These are phyloP conservation scores for Neonectria hederae DNA, from an alignment of 2,329 filamentous ascomycete genomes.

Conservation along the genomic window DNA sequence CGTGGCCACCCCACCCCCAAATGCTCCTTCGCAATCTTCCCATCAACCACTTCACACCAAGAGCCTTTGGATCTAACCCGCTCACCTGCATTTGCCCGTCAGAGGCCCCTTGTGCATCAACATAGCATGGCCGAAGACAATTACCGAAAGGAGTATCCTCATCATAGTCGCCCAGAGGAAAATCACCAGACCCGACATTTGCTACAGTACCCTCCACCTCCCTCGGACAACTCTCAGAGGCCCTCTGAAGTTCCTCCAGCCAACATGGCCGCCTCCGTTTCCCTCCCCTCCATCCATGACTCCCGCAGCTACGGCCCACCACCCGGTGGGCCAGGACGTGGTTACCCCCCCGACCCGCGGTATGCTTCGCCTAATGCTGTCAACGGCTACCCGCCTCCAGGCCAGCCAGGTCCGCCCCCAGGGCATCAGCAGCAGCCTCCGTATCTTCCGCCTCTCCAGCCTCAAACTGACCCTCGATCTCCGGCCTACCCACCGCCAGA, in stretches of 20 bases:
- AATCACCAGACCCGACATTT: slow-evolving; percentile 52
- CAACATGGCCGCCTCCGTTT: slow-evolving; percentile 57
- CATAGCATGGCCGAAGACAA: slow-evolving; percentile 54
- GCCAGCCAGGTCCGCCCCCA: slow-evolving; percentile 33
- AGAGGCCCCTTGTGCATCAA: slow-evolving; percentile 40
- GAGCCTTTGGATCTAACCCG: slow-evolving; percentile 26
- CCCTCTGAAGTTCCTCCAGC: slow-evolving; percentile 41
- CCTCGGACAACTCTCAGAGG: slow-evolving; percentile 53
- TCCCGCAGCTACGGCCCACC: slow-evolving; percentile 50
- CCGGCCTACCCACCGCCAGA: slow-evolving; percentile 52
- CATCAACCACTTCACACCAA: slow-evolving; percentile 17
- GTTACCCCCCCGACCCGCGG: slow-evolving; percentile 47
- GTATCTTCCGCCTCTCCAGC: slow-evolving; percentile 52
- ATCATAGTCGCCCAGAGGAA: slow-evolving; percentile 50
- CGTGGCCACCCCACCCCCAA: slow-evolving; percentile 26
- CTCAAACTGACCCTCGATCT: slow-evolving; percentile 47
- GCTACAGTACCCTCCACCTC: slow-evolving; percentile 49
- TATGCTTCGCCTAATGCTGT: slow-evolving; percentile 56
- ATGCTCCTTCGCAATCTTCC: slow-evolving; percentile 33
- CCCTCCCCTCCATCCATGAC: slow-evolving; percentile 62
- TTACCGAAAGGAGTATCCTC: slow-evolving; percentile 50
- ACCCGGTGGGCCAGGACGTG: slow-evolving; percentile 45
- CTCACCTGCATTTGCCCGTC: slow-evolving; percentile 36
- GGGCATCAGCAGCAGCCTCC: slow-evolving; percentile 43
- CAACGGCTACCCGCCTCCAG: slow-evolving; percentile 58